Percentiles rank a stretch among this genome's conserved stretches.
These are phyloP conservation scores for Quercus robur DNA, from an alignment of 306 rosid genomes.

Conservation along the genomic window DNA sequence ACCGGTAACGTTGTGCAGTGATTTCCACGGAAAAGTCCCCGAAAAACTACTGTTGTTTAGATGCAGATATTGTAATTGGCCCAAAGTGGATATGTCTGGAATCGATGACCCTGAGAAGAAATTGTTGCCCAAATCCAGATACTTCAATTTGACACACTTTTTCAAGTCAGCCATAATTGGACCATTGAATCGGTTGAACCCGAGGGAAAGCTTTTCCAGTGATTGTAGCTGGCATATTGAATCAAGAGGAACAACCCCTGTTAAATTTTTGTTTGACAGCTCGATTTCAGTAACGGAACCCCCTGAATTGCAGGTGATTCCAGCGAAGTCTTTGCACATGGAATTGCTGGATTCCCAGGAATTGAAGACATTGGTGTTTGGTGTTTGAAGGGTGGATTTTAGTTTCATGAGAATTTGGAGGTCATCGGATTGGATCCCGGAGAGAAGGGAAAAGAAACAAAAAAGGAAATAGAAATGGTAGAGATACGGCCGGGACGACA, in stretches of 20 bases:
- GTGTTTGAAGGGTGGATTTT: conserved; percentile 35
- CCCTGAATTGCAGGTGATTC: conserved; percentile 47
- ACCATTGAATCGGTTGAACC: conserved; percentile 54
- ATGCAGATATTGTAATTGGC: conserved; percentile 39
- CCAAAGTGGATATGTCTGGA: conserved; percentile 57
- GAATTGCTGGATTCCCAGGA: conserved; percentile 44
- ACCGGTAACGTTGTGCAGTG: conserved; percentile 43
- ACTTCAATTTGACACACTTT: conserved; percentile 51
- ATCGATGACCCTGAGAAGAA: conserved; percentile 42
- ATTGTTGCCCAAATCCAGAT: conserved; percentile 74
- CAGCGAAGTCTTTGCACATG: conserved; percentile 41
- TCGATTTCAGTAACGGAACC: conserved; percentile 48
- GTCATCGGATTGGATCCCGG: conserved; percentile 36
- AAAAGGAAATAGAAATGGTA: conserved; percentile 9
- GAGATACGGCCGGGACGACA: conserved; percentile 25
- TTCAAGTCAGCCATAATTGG: conserved; percentile 37
- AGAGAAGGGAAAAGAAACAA: conserved; percentile 31
- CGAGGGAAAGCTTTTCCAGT: conserved; percentile 52
- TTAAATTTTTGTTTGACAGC: conserved; percentile 38
- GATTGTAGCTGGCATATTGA: conserved; percentile 60
- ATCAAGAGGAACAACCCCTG: conserved; percentile 60
- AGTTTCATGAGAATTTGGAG: conserved; percentile 47
- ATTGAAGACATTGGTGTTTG: conserved; percentile 23
- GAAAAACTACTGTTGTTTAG: conserved; percentile 63
- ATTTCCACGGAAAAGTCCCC: conserved; percentile 75